phyloP scores from a whole-genome alignment of 2,329 filamentous ascomycete genomes.

The Diplodia scrobiculata region DNA sequence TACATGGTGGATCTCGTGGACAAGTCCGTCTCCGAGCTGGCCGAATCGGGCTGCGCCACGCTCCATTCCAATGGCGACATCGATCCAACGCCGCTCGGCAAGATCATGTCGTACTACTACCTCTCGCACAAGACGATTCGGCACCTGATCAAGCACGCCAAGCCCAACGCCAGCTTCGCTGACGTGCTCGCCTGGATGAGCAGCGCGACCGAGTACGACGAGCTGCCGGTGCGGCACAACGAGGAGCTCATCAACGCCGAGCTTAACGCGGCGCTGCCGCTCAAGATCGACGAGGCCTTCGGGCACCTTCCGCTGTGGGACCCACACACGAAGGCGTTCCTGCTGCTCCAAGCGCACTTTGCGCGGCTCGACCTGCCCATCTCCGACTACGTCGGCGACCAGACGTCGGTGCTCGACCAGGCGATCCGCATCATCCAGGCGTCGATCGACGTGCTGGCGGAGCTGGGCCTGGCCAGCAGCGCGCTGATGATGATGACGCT shows the following conservation, averaged over 20 bases:
- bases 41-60: constrained; percentile 79
- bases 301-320: constrained; percentile 88
- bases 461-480: constrained; percentile 78
- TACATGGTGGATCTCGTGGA: constrained; percentile 95
- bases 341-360: constrained; percentile 93
- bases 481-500: constrained; percentile 80
- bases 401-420: constrained; percentile 85
- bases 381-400: constrained; percentile 94
- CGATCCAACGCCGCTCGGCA: constrained; percentile 85
- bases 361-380: constrained; percentile 90
- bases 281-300: constrained; percentile 55
- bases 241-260: constrained; percentile 96
- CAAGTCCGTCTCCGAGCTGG: constrained; percentile 78
- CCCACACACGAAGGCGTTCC: constrained; percentile 93
- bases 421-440: constrained; percentile 96
- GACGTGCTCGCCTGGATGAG: constrained; percentile 92
- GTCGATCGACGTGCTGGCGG: constrained; percentile 87
- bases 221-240: constrained; percentile 95
- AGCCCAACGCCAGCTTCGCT: constrained; percentile 72
- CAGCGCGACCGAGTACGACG: constrained; percentile 91
- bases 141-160: constrained; percentile 75
- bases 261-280: constrained; percentile 77
- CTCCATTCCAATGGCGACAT: constrained; percentile 86
- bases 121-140: constrained; percentile 90
- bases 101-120: constrained; percentile 99